Evolutionary conservation across 163 green algal species (phyloP).

Genomic region (Chlorella variabilis): DNA sequence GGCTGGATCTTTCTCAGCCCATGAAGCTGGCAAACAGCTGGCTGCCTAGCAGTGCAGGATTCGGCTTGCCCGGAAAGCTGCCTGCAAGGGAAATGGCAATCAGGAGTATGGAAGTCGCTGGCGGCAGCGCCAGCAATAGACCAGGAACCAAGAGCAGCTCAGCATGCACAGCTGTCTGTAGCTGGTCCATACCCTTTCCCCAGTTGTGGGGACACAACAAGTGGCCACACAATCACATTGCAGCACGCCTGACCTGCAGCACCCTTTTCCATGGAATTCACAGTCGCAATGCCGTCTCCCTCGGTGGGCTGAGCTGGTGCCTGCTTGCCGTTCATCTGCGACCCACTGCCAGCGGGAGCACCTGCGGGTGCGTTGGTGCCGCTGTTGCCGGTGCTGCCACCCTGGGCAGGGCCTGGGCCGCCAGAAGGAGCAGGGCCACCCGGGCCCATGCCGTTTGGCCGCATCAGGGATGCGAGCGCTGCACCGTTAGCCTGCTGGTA

Average conservation of each 20-base stretch:
- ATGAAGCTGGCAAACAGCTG: conserved; percentile 37
- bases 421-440: not conserved
- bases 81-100: conserved; percentile 5
- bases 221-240: too few relatives aligned
- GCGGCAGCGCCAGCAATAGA: too few relatives aligned
- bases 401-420: not conserved
- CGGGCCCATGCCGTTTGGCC: conserved; percentile 3
- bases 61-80: conserved; percentile 8
- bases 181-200: too few relatives aligned
- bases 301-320: not conserved
- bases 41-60: conserved; percentile 26
- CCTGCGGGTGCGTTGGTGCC: not conserved
- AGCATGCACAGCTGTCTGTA: too few relatives aligned
- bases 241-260: too few relatives aligned
- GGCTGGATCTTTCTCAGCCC: too few relatives aligned
- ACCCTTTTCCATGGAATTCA: conserved; percentile 13
- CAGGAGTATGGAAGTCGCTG: too few relatives aligned
- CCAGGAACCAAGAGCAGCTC: not conserved
- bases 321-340: conserved; percentile 22
- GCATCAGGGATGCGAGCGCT: conserved; percentile 6
- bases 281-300: not conserved
- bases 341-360: not conserved
- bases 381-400: not conserved
- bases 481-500: conserved; percentile 33
- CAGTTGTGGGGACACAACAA: too few relatives aligned